These are phyloP conservation scores for Pseudocercospora crystallina DNA, from an alignment of 2,329 filamentous ascomycete genomes.

Conservation along the genomic window DNA sequence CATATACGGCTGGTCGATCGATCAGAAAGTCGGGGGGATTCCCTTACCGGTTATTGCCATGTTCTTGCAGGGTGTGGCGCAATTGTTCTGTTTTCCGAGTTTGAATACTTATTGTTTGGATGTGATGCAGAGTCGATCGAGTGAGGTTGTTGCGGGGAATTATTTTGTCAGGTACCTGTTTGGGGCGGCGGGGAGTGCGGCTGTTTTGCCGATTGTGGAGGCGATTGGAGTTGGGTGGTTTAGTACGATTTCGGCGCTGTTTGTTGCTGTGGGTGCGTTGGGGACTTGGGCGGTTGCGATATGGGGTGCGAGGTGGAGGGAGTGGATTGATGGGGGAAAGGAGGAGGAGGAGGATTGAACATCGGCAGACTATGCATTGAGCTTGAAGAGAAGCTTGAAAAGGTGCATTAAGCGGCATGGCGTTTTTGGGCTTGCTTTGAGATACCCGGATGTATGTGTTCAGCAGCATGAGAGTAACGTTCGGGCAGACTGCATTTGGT, in stretches of 20 bases:
- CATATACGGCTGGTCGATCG: slow-evolving; percentile 66
- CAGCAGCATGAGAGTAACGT: no score
- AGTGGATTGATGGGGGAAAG: slow-evolving; percentile 20
- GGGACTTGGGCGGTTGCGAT: slow-evolving; percentile 47
- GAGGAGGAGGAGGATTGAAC: slow-evolving; percentile 13
- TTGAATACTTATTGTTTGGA: slow-evolving; percentile 81
- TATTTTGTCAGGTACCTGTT: slow-evolving; percentile 77
- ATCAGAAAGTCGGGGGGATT: slow-evolving; percentile 56
- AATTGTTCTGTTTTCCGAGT: slow-evolving; percentile 73
- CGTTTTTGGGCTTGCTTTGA: slow-evolving; percentile 3
- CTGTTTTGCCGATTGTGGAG: slow-evolving; percentile 72
- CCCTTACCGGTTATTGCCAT: slow-evolving; percentile 68
- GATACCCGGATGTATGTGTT: neutral
- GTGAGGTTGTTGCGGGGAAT: slow-evolving; percentile 73
- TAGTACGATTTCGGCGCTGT: slow-evolving; percentile 64
- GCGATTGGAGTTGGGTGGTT: slow-evolving; percentile 79
- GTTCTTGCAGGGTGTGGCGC: slow-evolving; percentile 72
- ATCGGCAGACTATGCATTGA: neutral
- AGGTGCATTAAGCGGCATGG: neutral
- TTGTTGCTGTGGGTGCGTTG: slow-evolving; percentile 49
- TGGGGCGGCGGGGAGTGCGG: slow-evolving; percentile 67
- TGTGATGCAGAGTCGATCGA: slow-evolving; percentile 69
- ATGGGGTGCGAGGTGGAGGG: slow-evolving; percentile 26
- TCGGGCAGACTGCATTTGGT: no score
- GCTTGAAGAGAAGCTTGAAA: neutral